Evolutionary conservation across 2,329 filamentous ascomycete genomes (phyloP), one percentile per base, ranked within the genome.

Genomic region (Mycosphaerella sp.): DNA sequence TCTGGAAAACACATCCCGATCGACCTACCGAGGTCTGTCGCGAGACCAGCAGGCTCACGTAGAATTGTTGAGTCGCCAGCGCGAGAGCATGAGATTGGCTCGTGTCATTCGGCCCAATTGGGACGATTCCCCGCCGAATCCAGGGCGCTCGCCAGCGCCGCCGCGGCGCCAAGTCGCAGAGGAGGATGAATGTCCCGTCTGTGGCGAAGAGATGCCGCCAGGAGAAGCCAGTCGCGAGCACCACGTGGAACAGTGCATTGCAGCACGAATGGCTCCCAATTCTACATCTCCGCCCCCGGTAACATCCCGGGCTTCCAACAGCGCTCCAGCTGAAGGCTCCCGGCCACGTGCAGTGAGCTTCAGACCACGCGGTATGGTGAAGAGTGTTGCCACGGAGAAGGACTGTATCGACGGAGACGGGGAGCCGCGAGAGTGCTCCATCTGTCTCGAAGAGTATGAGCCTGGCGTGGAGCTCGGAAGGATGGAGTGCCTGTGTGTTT

Each of bases 141-240:
- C 30, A 32, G 30, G 21, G 21, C 4, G 3, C 30, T 27, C 39
- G 2, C 48, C 46, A 12, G 41, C 41, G 21, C 41, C 40, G 45
- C 53, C 59, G 1, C 54, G 63, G 10, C 58, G 64, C 5, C 53
- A 66, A 52, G 65, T 75, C 10, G 59, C 66, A 1, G 87, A 90
- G 65, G 86, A 89, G 63, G 86, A 90, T 64, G 84, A 88, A 61
- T 91, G 87, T 55, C 86, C 86, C 0, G 79, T 90, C 40, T 91
- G 87, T 61, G 85, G 87, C 62, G 70, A 74, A 34, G 85, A 89
- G 68, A 74, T 89, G 3, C 85, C 86, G 0, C 77, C 80, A 1
- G 71, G 71, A 13, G 71, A 74, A 17, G 54, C 59, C 1, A 63
- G 65, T 3, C 67, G 75, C 21, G 71, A 73, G 54, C 62, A 64